phyloP scores from a whole-genome alignment of 768 basidiomycete species.

The Pleurotus cornucopiae region DNA sequence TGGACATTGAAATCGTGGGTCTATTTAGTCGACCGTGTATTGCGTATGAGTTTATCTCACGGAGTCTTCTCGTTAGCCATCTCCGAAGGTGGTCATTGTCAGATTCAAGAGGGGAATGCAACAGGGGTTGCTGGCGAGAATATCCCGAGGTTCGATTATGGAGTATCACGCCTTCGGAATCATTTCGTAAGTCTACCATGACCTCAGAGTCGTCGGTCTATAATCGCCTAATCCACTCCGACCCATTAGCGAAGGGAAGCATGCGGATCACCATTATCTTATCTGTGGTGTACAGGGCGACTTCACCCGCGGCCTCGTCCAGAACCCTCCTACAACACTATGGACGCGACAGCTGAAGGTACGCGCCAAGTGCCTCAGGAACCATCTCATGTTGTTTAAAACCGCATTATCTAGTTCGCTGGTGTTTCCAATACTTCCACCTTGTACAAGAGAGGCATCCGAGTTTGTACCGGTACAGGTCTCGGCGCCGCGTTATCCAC shows the following conservation, averaged over 20 bases:
- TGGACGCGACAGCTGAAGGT: slow-evolving; percentile 86
- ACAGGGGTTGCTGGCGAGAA: slow-evolving; percentile 74
- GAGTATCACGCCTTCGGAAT: slow-evolving; percentile 87
- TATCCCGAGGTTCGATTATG: slow-evolving; percentile 71
- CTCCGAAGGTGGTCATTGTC: slow-evolving; percentile 74
- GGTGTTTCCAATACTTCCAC: slow-evolving; percentile 79
- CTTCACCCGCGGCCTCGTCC: slow-evolving; percentile 71
- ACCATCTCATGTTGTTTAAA: not conserved
- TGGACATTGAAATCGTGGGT: slow-evolving; percentile 73
- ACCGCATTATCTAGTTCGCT: slow-evolving; percentile 48
- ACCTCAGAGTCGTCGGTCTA: slow-evolving; percentile 4
- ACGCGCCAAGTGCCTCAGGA: slow-evolving; percentile 10
- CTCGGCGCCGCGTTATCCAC: slow-evolving; percentile 80
- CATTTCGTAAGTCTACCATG: slow-evolving; percentile 55
- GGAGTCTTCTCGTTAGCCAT: slow-evolving; percentile 45
- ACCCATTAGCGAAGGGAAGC: slow-evolving; percentile 56
- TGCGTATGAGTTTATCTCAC: not conserved
- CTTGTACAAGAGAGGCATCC: slow-evolving; percentile 75
- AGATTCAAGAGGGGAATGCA: slow-evolving; percentile 86
- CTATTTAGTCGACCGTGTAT: not conserved
- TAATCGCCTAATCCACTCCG: not conserved
- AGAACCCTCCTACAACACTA: slow-evolving; percentile 63
- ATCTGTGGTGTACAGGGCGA: slow-evolving; percentile 86
- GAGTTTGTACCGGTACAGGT: slow-evolving; percentile 83
- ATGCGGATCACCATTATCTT: slow-evolving; percentile 74